A percentile compares a stretch with the other conserved stretches of the same genome.
Conservation (phyloP, 2,329 filamentous ascomycete species). For the Fusarium sp. region DNA sequence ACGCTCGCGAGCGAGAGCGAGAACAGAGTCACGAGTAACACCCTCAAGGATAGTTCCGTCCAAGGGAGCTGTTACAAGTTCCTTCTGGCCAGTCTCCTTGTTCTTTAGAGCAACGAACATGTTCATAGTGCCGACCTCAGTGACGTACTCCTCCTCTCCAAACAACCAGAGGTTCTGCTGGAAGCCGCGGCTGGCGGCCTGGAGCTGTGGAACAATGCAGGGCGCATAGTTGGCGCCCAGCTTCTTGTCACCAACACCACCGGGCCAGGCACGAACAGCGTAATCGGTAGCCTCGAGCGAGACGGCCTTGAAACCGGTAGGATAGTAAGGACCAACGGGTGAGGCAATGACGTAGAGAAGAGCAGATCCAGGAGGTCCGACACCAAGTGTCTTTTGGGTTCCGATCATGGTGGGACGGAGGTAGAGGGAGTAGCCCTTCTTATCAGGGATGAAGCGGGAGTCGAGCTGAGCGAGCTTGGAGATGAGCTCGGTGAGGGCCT, state of each 20-base stretch:
- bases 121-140: constrained; percentile 99
- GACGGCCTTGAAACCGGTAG: constrained; percentile 97
- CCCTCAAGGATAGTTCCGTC: constrained; percentile 97
- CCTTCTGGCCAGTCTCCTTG: constrained; percentile 87
- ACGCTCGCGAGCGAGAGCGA: constrained; percentile 85
- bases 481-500: constrained; percentile 82
- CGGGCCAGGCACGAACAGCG: constrained; percentile 96
- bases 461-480: constrained; percentile 82
- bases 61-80: constrained; percentile 92
- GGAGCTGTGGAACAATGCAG: constrained; percentile 94
- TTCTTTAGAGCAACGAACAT: constrained; percentile 88
- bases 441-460: constrained; percentile 86
- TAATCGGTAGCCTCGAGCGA: constrained; percentile 96
- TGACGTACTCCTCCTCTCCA: constrained; percentile 93
- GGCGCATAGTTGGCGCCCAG: constrained; percentile 99
- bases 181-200: constrained; percentile 90
- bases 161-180: constrained; percentile 99
- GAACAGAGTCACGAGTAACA: constrained; percentile 90
- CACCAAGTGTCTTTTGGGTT: constrained; percentile 92
- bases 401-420: constrained; percentile 97
- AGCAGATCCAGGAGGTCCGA: constrained; percentile 90
- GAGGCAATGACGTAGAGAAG: constrained; percentile 95
- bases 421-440: constrained; percentile 92
- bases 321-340: constrained; percentile 97
- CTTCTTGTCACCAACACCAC: constrained; percentile 98